phyloP scores from a whole-genome alignment of 1,284 basidiomycete genomes.

The Cryptococcus neoformans region DNA sequence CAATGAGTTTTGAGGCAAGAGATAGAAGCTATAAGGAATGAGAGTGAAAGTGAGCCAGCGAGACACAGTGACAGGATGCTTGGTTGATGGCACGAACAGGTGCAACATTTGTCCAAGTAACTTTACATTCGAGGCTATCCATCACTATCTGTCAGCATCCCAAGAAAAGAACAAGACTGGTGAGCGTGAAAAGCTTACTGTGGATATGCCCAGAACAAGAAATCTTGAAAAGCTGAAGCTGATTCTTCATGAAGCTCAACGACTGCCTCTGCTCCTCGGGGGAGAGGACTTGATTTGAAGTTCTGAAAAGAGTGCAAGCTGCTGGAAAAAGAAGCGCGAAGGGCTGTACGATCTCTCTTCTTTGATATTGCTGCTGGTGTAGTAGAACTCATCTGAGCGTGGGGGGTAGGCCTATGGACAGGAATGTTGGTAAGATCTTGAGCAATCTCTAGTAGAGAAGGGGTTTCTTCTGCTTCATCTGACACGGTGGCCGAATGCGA shows the following conservation, averaged over 20 bases:
- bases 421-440: too few species aligned
- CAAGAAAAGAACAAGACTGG: background rate
- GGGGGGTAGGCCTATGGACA: too few species aligned
- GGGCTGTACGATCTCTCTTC: background rate
- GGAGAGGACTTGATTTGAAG: background rate
- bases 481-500: too few species aligned
- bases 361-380: background rate
- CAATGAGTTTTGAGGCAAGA: constrained; percentile 53
- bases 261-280: constrained; percentile 22
- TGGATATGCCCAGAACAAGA: constrained; percentile 48
- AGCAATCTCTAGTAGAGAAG: too few species aligned
- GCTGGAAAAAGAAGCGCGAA: constrained; percentile 25
- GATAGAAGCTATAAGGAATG: constrained; percentile 26
- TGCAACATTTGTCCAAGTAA: constrained; percentile 90
- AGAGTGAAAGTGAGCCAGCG: background rate
- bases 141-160: constrained; percentile 2
- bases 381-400: too few species aligned
- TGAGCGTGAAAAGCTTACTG: constrained; percentile 19
- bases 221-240: constrained; percentile 43
- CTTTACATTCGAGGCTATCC: constrained; percentile 74
- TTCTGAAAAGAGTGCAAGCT: background rate
- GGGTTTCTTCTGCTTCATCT: too few species aligned
- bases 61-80: too few species aligned
- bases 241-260: constrained; percentile 42
- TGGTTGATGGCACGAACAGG: constrained; percentile 48